Conservation (phyloP, 2,329 filamentous ascomycete genomes). For the Emmonsiellopsis sp. region DNA sequence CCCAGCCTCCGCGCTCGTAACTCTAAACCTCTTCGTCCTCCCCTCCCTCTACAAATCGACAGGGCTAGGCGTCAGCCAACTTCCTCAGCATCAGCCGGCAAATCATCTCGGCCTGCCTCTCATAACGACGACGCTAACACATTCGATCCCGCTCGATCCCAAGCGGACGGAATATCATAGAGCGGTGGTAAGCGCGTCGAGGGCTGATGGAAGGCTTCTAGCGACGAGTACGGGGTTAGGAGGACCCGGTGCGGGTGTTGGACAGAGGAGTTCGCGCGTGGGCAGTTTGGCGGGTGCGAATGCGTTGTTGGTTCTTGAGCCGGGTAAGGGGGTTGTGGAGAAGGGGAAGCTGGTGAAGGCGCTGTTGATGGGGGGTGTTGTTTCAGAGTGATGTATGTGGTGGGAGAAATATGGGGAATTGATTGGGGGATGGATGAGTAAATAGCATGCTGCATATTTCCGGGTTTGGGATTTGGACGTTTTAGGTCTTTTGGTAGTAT, state of each 20-base stretch:
- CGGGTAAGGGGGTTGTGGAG: constrained; percentile 44
- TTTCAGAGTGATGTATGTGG: neutral
- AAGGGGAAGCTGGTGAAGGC: constrained; percentile 68
- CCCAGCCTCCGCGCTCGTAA: constrained; percentile 84
- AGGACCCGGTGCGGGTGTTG: constrained; percentile 17
- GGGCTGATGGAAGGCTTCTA: constrained; percentile 54
- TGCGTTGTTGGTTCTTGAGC: constrained; percentile 58
- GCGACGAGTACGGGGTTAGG: constrained; percentile 72
- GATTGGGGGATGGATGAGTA: neutral
- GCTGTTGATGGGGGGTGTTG: constrained; percentile 59
- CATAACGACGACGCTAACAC: constrained; percentile 60
- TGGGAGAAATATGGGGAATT: neutral
- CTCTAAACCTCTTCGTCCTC: constrained; percentile 87
- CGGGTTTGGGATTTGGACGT: too few relatives aligned
- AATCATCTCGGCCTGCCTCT: constrained; percentile 59
- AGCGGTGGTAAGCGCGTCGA: constrained; percentile 57
- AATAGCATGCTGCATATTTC: neutral
- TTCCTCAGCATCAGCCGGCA: constrained; percentile 46
- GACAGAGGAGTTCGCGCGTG: constrained; percentile 78
- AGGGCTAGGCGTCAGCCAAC: constrained; percentile 47
- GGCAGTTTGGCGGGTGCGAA: constrained; percentile 86
- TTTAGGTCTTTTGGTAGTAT: too few relatives aligned
- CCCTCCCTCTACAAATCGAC: constrained; percentile 71
- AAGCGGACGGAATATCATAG: constrained; percentile 80
- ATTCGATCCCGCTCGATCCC: constrained; percentile 66